Evolutionary conservation across 1,284 basidiomycete genomes (phyloP).

Genomic region (Gymnopus androsaceus): DNA sequence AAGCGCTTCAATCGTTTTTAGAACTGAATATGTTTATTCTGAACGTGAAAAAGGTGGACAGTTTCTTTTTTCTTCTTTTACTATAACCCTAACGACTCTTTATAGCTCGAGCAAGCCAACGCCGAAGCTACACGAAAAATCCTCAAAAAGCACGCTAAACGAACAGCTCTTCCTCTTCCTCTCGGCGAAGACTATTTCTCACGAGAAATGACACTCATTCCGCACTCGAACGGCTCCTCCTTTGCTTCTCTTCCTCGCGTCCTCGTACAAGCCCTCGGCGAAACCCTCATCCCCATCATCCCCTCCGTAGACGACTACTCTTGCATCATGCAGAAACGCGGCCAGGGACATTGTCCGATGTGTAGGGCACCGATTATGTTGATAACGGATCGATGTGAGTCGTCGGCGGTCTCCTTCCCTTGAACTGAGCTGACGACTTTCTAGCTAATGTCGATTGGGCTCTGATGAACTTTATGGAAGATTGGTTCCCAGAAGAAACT

Average conservation of each 20-base stretch:
- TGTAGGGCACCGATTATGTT: constrained; percentile 81
- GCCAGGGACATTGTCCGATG: constrained; percentile 82
- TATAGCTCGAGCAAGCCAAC: constrained; percentile 81
- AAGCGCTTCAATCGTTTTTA: constrained; percentile 79
- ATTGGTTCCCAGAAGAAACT: constrained; percentile 92
- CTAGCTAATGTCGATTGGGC: constrained; percentile 82
- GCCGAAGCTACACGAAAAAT: constrained; percentile 89
- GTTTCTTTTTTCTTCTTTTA: constrained; percentile 9
- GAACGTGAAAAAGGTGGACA: constrained; percentile 77
- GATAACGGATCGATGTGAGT: constrained; percentile 73
- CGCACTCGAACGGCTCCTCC: constrained; percentile 10
- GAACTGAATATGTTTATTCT: constrained; percentile 81
- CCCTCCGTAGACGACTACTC: constrained; percentile 81
- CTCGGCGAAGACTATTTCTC: constrained; percentile 12
- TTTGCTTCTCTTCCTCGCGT: constrained; percentile 67
- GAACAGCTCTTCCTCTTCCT: constrained; percentile 68
- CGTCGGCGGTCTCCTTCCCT: constrained; percentile 39
- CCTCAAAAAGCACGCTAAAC: constrained; percentile 93
- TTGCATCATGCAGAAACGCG: constrained; percentile 84
- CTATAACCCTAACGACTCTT: background rate
- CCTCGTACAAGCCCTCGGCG: constrained; percentile 84
- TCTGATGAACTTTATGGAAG: constrained; percentile 82
- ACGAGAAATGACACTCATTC: constrained; percentile 2
- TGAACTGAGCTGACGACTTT: background rate
- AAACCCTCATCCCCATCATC: constrained; percentile 82